Percentiles rank a stretch among this genome's conserved stretches.
phyloP scores from a whole-genome alignment of 1,139 yeast genomes.

The Lodderomyces parapsilosis region DNA sequence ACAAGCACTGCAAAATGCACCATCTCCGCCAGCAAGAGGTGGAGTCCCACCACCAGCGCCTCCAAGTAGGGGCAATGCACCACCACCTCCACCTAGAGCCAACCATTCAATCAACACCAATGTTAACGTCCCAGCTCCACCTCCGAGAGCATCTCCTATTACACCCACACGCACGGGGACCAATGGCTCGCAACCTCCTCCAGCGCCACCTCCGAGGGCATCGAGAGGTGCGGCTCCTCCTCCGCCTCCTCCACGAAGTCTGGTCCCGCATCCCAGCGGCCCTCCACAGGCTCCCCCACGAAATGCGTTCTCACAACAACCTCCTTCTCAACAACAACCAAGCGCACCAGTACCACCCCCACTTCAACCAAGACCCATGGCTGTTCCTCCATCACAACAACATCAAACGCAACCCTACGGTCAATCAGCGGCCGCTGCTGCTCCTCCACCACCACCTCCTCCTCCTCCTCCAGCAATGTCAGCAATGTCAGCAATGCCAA shows the following conservation, averaged over 20 bases:
- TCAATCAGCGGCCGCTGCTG: slow-evolving; percentile 10
- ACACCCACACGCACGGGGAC: slow-evolving; percentile 10
- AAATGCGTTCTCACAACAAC: slow-evolving; percentile 18
- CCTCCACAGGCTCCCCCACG: slow-evolving; percentile 11
- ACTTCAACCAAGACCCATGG: slow-evolving; percentile 14
- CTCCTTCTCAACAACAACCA: slow-evolving; percentile 25
- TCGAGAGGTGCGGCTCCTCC: slow-evolving; percentile 20
- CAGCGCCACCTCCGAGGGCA: slow-evolving; percentile 35
- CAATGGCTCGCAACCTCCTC: slow-evolving; percentile 16
- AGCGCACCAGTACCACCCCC: slow-evolving; percentile 28
- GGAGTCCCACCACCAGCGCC: slow-evolving; percentile 11
- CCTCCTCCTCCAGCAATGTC: slow-evolving; percentile 20
- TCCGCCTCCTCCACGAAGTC: slow-evolving; percentile 13
- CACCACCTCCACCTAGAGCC: slow-evolving; percentile 18
- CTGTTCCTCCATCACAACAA: slow-evolving; percentile 7
- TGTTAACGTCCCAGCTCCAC: slow-evolving; percentile 13
- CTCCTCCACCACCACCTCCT: slow-evolving; percentile 22
- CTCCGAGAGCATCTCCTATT: slow-evolving; percentile 11
- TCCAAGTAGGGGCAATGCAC: slow-evolving; percentile 15
- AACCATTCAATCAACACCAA: slow-evolving; percentile 4
- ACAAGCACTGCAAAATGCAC: slow-evolving; percentile 5
- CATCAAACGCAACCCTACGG: slow-evolving; percentile 8
- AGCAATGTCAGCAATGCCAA: slow-evolving; percentile 22
- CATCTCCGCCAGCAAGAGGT: slow-evolving; percentile 3
- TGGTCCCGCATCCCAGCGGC: slow-evolving; percentile 2